Evolutionary conservation across 177 flowering plant species (phyloP).

Genomic region (Vitis hybrid): DNA sequence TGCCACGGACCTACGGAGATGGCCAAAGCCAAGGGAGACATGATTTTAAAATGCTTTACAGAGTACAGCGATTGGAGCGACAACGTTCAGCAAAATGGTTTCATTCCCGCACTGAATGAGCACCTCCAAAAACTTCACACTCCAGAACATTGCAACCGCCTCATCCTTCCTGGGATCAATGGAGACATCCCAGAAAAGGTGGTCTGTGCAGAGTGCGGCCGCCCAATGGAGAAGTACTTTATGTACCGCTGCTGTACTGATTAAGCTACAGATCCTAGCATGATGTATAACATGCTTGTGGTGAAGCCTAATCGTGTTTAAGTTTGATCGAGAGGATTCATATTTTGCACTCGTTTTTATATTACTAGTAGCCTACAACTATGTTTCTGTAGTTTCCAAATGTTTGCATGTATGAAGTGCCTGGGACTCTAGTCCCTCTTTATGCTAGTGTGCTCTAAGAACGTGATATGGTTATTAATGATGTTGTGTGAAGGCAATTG

Average conservation of each 20-base stretch:
- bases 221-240: slow-evolving; percentile 34
- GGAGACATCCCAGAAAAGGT: slow-evolving; percentile 32
- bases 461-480: too few relatives aligned
- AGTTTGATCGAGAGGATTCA: too few relatives aligned
- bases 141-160: slow-evolving; percentile 56
- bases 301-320: not conserved
- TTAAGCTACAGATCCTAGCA: slow-evolving; percentile 1
- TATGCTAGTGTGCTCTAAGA: too few relatives aligned
- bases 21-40: slow-evolving; percentile 47
- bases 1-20: slow-evolving; percentile 40
- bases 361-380: too few relatives aligned
- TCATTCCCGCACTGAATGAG: slow-evolving; percentile 35
- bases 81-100: slow-evolving; percentile 21
- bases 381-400: too few relatives aligned
- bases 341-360: too few relatives aligned
- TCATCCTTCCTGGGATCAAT: slow-evolving; percentile 41
- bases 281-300: not conserved
- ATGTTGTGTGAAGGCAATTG: too few relatives aligned
- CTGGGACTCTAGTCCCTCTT: too few relatives aligned
- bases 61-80: slow-evolving; percentile 38
- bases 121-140: slow-evolving; percentile 28
- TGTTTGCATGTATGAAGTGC: too few relatives aligned
- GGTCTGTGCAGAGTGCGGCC: slow-evolving; percentile 33
- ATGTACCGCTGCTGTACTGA: slow-evolving; percentile 34
- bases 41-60: slow-evolving; percentile 13